Evolutionary conservation across 306 rosid species (phyloP).

Genomic region (Dalbergia oliveri): DNA sequence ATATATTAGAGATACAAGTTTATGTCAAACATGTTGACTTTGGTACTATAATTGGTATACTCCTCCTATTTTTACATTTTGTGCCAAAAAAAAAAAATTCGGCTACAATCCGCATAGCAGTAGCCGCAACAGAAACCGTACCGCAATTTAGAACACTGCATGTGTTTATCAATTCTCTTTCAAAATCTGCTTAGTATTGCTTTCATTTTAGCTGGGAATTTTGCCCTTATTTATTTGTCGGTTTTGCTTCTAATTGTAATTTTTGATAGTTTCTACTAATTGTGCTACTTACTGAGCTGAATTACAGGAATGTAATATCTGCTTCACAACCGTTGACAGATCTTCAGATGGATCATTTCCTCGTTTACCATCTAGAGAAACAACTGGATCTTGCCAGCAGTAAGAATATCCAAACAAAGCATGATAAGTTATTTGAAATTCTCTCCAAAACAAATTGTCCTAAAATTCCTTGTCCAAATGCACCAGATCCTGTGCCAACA

Average conservation of each 20-base stretch:
- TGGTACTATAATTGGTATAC: too few relatives aligned
- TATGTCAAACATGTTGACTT: too few relatives aligned
- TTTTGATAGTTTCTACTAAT: constrained; percentile 34
- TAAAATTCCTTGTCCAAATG: neutral
- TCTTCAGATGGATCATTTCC: constrained; percentile 70
- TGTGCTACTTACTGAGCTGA: constrained; percentile 42
- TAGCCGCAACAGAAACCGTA: too few relatives aligned
- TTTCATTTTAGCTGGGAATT: constrained; percentile 17
- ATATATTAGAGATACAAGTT: too few relatives aligned
- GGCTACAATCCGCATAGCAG: too few relatives aligned
- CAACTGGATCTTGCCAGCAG: constrained; percentile 93
- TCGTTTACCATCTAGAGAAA: constrained; percentile 74
- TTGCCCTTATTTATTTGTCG: constrained; percentile 32
- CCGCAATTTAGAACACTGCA: too few relatives aligned
- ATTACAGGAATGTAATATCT: constrained; percentile 90
- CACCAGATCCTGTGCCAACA: neutral
- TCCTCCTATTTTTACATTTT: too few relatives aligned
- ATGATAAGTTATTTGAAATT: constrained; percentile 11
- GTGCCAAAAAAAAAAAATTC: too few relatives aligned
- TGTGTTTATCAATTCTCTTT: too few relatives aligned
- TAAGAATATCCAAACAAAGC: constrained; percentile 42
- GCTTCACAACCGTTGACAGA: constrained; percentile 96
- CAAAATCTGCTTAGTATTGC: constrained; percentile 31
- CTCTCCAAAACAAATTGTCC: neutral
- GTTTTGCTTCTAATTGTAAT: neutral